Evolutionary conservation across 2,329 filamentous ascomycete species (phyloP).

Genomic region (Epichloe festucae): DNA sequence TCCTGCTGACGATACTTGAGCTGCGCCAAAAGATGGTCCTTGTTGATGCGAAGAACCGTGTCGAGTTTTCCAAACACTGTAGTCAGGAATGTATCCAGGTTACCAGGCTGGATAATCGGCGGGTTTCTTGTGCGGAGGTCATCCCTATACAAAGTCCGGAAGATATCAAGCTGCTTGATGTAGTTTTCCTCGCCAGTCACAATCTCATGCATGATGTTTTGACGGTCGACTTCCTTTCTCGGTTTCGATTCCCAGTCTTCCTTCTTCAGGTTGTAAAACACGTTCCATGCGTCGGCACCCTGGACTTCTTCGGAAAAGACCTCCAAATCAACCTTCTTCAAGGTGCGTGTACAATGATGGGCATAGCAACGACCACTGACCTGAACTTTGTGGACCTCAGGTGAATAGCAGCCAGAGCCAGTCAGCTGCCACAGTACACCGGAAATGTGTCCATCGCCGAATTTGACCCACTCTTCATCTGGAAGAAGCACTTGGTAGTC

Average conservation of each 20-base stretch:
- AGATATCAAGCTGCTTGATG: constrained; percentile 77
- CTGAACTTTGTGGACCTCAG: constrained; percentile 62
- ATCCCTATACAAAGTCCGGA: constrained; percentile 76
- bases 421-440: constrained; percentile 92
- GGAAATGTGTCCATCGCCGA: constrained; percentile 65
- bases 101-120: constrained; percentile 66
- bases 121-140: constrained; percentile 60
- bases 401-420: constrained; percentile 80
- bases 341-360: constrained; percentile 80
- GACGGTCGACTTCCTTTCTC: constrained; percentile 82
- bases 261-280: constrained; percentile 74
- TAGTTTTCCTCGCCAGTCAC: constrained; percentile 86
- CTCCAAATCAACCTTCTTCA: constrained; percentile 87
- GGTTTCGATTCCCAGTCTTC: constrained; percentile 57
- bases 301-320: constrained; percentile 57
- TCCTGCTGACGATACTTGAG: constrained; percentile 95
- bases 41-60: constrained; percentile 78
- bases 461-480: constrained; percentile 97
- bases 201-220: constrained; percentile 92
- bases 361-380: constrained; percentile 77
- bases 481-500: constrained; percentile 62
- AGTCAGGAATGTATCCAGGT: constrained; percentile 64
- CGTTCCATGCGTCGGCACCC: constrained; percentile 67
- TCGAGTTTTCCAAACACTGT: constrained; percentile 89
- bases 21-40: constrained; percentile 81